Conservation (phyloP, 1,139 yeast genomes). For the Debaryomyces subglobosus region DNA sequence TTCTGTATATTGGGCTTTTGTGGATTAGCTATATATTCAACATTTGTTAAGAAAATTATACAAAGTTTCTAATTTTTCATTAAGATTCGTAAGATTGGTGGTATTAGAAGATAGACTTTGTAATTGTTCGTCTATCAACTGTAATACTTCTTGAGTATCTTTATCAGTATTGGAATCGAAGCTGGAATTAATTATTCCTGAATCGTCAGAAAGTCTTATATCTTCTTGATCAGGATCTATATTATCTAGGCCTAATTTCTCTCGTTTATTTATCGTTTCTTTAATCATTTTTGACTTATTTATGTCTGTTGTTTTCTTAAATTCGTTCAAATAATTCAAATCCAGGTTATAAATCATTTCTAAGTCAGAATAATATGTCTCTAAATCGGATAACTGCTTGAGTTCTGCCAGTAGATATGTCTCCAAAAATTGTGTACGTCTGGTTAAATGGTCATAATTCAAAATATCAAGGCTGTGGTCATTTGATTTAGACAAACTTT, state of each 20-base stretch:
- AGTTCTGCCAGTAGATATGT: slow-evolving; percentile 47
- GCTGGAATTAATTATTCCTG: slow-evolving; percentile 1
- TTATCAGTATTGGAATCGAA: slow-evolving; percentile 33
- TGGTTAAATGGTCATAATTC: slow-evolving; percentile 33
- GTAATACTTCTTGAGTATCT: slow-evolving; percentile 25
- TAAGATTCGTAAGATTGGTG: slow-evolving; percentile 23
- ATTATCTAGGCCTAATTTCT: slow-evolving; percentile 12
- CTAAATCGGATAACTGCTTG: slow-evolving; percentile 40
- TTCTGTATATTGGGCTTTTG: slow-evolving; percentile 37
- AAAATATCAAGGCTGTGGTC: slow-evolving; percentile 31
- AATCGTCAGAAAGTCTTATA: slow-evolving; percentile 6
- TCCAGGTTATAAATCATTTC: slow-evolving; percentile 34
- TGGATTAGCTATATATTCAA: slow-evolving; percentile 16
- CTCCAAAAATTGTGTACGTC: slow-evolving; percentile 37
- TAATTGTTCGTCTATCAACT: slow-evolving; percentile 22
- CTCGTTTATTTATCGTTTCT: slow-evolving; percentile 14
- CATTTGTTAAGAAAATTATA: slow-evolving; percentile 26
- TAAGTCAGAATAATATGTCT: slow-evolving; percentile 28
- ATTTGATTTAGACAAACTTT: slow-evolving; percentile 13
- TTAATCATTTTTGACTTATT: slow-evolving; percentile 12
- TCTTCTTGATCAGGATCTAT: slow-evolving; percentile 10
- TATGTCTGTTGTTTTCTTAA: slow-evolving; percentile 20
- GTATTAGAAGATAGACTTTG: slow-evolving; percentile 22
- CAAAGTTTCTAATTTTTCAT: slow-evolving; percentile 30
- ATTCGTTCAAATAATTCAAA: slow-evolving; percentile 33